A percentile compares a stretch with the other conserved stretches of the same genome.
Conservation (phyloP, 2,329 filamentous ascomycete species). For the Dactylellina leptospora region DNA sequence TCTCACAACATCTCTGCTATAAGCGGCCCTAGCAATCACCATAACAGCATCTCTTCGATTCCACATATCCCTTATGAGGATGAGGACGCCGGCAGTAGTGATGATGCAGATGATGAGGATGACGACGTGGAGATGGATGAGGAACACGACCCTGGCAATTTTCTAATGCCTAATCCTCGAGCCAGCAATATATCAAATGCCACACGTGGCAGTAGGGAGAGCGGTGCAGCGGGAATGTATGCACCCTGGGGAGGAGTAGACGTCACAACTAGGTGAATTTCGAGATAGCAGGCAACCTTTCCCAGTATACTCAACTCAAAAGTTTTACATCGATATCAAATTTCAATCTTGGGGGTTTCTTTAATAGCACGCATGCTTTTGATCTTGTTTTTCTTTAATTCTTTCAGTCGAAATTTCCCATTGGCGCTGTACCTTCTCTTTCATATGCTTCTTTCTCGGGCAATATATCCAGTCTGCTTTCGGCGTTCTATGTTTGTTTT, state of each 20-base stretch:
- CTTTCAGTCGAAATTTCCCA: not conserved
- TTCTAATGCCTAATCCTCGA: conserved; percentile 15
- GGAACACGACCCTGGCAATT: conserved; percentile 28
- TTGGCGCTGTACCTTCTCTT: not conserved
- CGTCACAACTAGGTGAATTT: conserved; percentile 18
- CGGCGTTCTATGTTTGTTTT: conserved; percentile 8
- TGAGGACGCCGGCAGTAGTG: conserved; percentile 22
- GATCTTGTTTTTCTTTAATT: not conserved
- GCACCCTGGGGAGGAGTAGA: conserved; percentile 41
- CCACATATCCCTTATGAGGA: conserved; percentile 24
- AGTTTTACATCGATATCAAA: conserved; percentile 16
- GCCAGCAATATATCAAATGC: conserved; percentile 40
- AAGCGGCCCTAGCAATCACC: conserved; percentile 3
- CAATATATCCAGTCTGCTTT: conserved; percentile 35
- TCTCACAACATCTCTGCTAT: not conserved
- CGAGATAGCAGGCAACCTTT: not conserved
- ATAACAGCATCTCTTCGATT: conserved; percentile 15
- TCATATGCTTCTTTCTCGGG: conserved; percentile 13
- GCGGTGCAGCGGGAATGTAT: conserved; percentile 46
- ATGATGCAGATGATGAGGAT: conserved; percentile 55
- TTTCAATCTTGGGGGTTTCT: not conserved
- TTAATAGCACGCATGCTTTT: not conserved
- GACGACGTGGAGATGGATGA: conserved; percentile 55
- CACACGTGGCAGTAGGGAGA: conserved; percentile 39
- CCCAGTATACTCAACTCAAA: conserved; percentile 8